These are phyloP conservation scores for Malassezia arunalokei DNA, from an alignment of 1,284 basidiomycete genomes.

Conservation along the genomic window DNA sequence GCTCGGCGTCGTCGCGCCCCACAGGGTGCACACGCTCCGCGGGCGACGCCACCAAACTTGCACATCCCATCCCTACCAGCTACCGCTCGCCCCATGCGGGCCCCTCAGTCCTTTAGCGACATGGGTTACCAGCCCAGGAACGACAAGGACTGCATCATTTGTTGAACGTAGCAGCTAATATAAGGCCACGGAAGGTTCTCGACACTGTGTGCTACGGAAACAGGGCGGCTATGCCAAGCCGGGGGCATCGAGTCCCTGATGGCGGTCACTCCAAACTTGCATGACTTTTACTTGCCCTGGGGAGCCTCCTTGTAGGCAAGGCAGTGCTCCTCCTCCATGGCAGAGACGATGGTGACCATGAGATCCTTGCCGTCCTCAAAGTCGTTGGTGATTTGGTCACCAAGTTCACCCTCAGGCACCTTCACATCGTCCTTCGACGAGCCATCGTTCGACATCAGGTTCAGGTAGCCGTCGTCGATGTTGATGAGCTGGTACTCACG, in stretches of 20 bases:
- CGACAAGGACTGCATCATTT: slow-evolving; percentile 57
- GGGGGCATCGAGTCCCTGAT: no score
- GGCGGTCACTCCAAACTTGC: no score
- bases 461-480: slow-evolving; percentile 62
- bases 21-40: neutral
- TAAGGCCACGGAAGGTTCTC: neutral
- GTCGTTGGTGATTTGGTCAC: slow-evolving; percentile 58
- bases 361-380: slow-evolving; percentile 79
- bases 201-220: neutral
- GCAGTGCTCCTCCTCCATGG: slow-evolving; percentile 86
- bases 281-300: slow-evolving; percentile 34
- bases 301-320: slow-evolving; percentile 54
- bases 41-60: neutral
- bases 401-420: slow-evolving; percentile 74
- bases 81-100: slow-evolving; percentile 1
- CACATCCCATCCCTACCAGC: neutral
- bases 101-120: slow-evolving; percentile 72
- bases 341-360: slow-evolving; percentile 72
- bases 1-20: slow-evolving; percentile 2
- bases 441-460: slow-evolving; percentile 80
- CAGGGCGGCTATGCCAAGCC: no score
- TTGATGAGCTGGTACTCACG: slow-evolving; percentile 80
- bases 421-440: slow-evolving; percentile 85
- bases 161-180: neutral
- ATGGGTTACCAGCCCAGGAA: slow-evolving; percentile 72